Percentiles rank a stretch among this genome's conserved stretches.
Evolutionary conservation across 768 basidiomycete species (phyloP).

Genomic region (Russula vinacea): DNA sequence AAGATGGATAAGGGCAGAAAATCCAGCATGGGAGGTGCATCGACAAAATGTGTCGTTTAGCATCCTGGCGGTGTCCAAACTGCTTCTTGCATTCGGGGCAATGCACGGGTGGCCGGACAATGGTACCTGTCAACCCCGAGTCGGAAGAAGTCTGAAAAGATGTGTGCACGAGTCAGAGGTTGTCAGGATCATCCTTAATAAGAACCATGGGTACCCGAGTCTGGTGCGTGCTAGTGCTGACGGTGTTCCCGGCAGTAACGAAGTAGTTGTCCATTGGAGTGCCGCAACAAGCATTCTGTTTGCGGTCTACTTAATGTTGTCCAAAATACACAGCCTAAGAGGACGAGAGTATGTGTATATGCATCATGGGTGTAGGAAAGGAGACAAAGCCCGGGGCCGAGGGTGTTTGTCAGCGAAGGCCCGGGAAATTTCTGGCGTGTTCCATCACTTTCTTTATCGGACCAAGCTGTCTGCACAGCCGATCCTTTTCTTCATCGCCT

Average conservation of each 20-base stretch:
- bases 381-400: not conserved
- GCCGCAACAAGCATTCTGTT: not conserved
- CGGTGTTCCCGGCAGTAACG: not conserved
- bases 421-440: slow-evolving; percentile 40
- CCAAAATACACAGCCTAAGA: not conserved
- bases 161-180: not conserved
- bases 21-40: slow-evolving; percentile 6
- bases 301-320: not conserved
- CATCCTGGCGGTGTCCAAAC: not conserved
- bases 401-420: slow-evolving; percentile 19
- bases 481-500: slow-evolving; percentile 22
- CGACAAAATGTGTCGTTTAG: not conserved
- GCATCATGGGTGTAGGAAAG: not conserved
- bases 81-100: not conserved
- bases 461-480: slow-evolving; percentile 12
- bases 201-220: not conserved
- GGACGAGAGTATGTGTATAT: not conserved
- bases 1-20: slow-evolving; percentile 2
- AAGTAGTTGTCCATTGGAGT: not conserved
- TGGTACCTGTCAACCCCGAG: not conserved
- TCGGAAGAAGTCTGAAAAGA: not conserved
- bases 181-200: not conserved
- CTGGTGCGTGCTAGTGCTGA: not conserved
- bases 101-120: not conserved
- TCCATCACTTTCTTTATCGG: slow-evolving; percentile 40